phyloP scores from a whole-genome alignment of 2,329 filamentous ascomycete species.

The Magnaporthiopsis poae region DNA sequence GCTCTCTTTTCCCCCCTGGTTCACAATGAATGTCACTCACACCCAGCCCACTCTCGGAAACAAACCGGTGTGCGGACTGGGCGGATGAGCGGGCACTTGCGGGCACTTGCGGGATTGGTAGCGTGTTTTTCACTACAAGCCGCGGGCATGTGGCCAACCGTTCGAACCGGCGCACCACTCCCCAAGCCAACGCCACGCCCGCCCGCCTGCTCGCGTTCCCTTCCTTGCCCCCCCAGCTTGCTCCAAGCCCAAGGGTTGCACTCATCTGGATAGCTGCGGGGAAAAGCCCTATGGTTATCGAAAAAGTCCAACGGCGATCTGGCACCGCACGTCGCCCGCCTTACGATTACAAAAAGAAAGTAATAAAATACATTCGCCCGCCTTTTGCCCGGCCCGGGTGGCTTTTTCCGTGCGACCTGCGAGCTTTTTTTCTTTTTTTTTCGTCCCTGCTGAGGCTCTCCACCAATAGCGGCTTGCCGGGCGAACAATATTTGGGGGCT shows the following conservation, averaged over 20 bases:
- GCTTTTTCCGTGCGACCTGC: neutral
- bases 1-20: too few relatives aligned
- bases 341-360: neutral
- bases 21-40: neutral
- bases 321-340: neutral
- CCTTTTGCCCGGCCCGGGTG: neutral
- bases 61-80: neutral
- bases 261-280: neutral
- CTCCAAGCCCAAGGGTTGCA: neutral
- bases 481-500: slow-evolving; percentile 20
- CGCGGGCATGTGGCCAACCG: neutral
- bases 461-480: neutral
- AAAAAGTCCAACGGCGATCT: neutral
- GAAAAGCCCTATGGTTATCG: neutral
- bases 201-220: neutral
- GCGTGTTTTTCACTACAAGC: neutral
- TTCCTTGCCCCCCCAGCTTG: too few relatives aligned
- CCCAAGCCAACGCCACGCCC: neutral
- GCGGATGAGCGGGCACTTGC: neutral
- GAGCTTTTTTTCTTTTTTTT: neutral
- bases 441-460: neutral
- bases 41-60: neutral
- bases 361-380: neutral
- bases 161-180: neutral
- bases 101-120: neutral